Percentiles rank a stretch among this genome's conserved stretches.
These are phyloP conservation scores for Ceratobasidium sp. DNA, from an alignment of 1,284 basidiomycete genomes.

Conservation along the genomic window DNA sequence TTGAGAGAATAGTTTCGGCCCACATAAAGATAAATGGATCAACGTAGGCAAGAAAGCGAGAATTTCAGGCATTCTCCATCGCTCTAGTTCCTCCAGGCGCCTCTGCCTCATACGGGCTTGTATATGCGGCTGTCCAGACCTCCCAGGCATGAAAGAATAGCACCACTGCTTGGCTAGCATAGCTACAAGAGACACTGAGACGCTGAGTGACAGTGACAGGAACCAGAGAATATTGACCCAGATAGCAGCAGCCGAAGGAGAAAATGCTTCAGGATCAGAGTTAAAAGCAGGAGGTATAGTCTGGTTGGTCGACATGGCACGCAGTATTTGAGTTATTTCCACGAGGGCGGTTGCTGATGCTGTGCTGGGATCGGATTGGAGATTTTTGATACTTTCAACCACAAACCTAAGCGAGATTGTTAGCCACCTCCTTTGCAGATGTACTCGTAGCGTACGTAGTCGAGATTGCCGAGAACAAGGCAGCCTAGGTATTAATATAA, in stretches of 20 bases:
- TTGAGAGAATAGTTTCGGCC: background rate
- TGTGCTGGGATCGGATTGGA: constrained; percentile 7
- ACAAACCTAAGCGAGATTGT: constrained; percentile 9
- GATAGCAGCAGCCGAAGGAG: constrained; percentile 6
- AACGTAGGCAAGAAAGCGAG: constrained; percentile 28
- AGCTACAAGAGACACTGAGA: constrained; percentile 27
- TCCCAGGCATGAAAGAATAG: constrained; percentile 36
- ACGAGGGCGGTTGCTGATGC: constrained; percentile 6
- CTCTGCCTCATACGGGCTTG: constrained; percentile 30
- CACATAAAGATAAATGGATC: constrained; percentile 34
- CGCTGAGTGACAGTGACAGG: constrained; percentile 29
- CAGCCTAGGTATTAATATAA: background rate
- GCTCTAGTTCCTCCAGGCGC: constrained; percentile 26
- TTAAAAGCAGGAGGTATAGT: background rate
- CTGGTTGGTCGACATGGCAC: constrained; percentile 2
- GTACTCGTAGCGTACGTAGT: constrained; percentile 5
- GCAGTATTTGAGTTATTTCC: constrained; percentile 16
- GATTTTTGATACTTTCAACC: constrained; percentile 21
- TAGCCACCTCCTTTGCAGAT: too few species aligned
- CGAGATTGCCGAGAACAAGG: constrained; percentile 29
- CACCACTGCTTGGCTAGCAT: constrained; percentile 41
- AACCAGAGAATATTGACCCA: constrained; percentile 32
- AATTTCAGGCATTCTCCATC: constrained; percentile 38
- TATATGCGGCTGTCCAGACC: constrained; percentile 24
- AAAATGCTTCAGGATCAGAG: background rate